phyloP scores from a whole-genome alignment of 2,329 filamentous ascomycete genomes.

The Anthostomella pinea region DNA sequence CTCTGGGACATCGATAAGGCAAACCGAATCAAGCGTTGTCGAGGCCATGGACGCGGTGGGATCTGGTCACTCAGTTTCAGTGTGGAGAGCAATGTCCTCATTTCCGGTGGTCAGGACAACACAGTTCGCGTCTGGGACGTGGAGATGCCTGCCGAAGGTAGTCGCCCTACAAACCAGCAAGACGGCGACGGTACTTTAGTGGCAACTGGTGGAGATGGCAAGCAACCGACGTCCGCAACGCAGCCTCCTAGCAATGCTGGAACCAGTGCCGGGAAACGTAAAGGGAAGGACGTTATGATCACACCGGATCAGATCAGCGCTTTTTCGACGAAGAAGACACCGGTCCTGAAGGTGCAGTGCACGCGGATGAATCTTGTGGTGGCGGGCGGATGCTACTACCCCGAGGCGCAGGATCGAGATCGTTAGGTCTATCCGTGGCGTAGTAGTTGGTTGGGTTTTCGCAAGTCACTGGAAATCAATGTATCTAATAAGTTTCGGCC shows the following conservation, averaged over 20 bases:
- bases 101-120: conserved; percentile 86
- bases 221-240: conserved; percentile 28
- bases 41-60: conserved; percentile 88
- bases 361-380: conserved; percentile 94
- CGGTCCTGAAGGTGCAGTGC: conserved; percentile 89
- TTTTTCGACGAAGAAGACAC: conserved; percentile 94
- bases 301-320: conserved; percentile 91
- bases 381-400: conserved; percentile 71
- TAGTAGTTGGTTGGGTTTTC: too few species aligned
- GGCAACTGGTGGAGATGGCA: conserved; percentile 41
- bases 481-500: too few species aligned
- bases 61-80: conserved; percentile 94
- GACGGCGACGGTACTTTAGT: conserved; percentile 41
- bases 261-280: conserved; percentile 58
- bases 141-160: conserved; percentile 64
- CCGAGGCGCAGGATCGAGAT: conserved; percentile 37
- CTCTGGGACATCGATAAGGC: conserved; percentile 94
- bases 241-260: conserved; percentile 31
- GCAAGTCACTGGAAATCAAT: too few species aligned
- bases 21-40: conserved; percentile 83
- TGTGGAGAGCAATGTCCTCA: conserved; percentile 85
- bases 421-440: conserved; percentile 15
- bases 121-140: conserved; percentile 96
- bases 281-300: conserved; percentile 84
- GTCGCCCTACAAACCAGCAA: conserved; percentile 34